A percentile compares a stretch with the other conserved stretches of the same genome.
These are phyloP conservation scores for Abrus pulchellus DNA, from an alignment of 306 rosid genomes.

Conservation along the genomic window DNA sequence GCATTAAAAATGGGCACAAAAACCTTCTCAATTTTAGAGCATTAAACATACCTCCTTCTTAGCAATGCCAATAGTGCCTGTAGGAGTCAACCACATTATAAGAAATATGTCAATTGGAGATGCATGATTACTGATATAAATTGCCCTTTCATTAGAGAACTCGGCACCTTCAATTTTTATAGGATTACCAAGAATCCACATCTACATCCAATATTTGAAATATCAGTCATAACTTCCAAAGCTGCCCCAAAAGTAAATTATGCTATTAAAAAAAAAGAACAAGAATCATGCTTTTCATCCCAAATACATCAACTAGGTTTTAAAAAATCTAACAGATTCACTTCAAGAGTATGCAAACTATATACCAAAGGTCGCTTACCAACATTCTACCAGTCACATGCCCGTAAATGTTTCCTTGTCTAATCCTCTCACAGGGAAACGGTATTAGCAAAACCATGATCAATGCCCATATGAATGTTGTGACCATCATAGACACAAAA, in stretches of 20 bases:
- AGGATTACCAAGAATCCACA: conserved; percentile 79
- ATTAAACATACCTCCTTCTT: conserved; percentile 68
- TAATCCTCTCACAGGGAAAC: conserved; percentile 68
- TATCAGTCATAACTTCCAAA: conserved; percentile 38
- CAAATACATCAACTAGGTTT: too few relatives aligned
- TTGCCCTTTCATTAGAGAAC: conserved; percentile 59
- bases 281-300: conserved; percentile 4
- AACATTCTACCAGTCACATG: conserved; percentile 77
- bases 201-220: conserved; percentile 53
- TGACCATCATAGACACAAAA: conserved; percentile 65
- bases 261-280: neutral
- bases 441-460: conserved; percentile 69
- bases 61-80: conserved; percentile 75
- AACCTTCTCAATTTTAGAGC: neutral
- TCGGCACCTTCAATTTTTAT: conserved; percentile 68
- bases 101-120: conserved; percentile 72
- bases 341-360: too few relatives aligned
- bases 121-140: conserved; percentile 74
- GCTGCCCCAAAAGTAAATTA: neutral
- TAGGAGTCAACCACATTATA: conserved; percentile 70
- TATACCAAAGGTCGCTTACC: conserved; percentile 51
- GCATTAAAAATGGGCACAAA: neutral
- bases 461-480: conserved; percentile 68
- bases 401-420: conserved; percentile 75
- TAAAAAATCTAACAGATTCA: too few relatives aligned